A percentile compares a stretch with the other conserved stretches of the same genome.
phyloP scores from a whole-genome alignment of 2,329 filamentous ascomycete species.

The Alternaria viburni region DNA sequence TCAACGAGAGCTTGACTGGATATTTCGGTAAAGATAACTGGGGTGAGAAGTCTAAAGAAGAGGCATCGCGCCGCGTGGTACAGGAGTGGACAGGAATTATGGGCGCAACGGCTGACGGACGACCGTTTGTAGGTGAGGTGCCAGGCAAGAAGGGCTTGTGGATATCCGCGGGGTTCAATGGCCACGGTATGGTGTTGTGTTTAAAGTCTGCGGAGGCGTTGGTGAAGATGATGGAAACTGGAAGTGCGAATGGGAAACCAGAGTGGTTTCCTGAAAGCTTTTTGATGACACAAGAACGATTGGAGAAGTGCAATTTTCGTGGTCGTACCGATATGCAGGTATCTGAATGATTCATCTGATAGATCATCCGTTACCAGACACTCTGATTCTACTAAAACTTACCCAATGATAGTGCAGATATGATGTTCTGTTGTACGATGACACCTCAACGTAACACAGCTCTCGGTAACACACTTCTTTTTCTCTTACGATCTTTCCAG shows the following conservation, averaged over 20 bases:
- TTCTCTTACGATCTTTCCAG: not conserved
- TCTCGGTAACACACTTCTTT: not conserved
- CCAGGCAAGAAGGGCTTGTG: slow-evolving; percentile 57
- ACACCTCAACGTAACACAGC: not conserved
- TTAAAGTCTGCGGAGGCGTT: slow-evolving; percentile 66
- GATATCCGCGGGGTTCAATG: slow-evolving; percentile 67
- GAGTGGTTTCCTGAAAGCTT: slow-evolving; percentile 64
- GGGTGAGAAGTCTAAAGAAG: slow-evolving; percentile 35
- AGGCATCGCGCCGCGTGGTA: slow-evolving; percentile 33
- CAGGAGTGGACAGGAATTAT: slow-evolving; percentile 60
- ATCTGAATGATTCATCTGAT: not conserved
- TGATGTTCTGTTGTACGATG: not conserved
- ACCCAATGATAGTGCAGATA: not conserved
- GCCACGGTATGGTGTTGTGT: slow-evolving; percentile 69
- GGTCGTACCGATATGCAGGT: not conserved
- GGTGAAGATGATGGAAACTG: slow-evolving; percentile 59
- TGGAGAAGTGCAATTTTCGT: slow-evolving; percentile 36
- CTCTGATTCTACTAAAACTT: not conserved
- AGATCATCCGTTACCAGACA: not conserved
- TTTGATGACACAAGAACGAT: slow-evolving; percentile 54
- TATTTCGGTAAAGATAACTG: slow-evolving; percentile 59
- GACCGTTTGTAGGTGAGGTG: slow-evolving; percentile 56
- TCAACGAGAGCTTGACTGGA: slow-evolving; percentile 50
- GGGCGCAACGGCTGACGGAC: slow-evolving; percentile 58
- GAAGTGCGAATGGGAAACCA: slow-evolving; percentile 38